Evolutionary conservation across 371 early-diverging fungal genomes (phyloP), one percentile per base, ranked within the genome.

Genomic region (Rhizopus microsporus): DNA sequence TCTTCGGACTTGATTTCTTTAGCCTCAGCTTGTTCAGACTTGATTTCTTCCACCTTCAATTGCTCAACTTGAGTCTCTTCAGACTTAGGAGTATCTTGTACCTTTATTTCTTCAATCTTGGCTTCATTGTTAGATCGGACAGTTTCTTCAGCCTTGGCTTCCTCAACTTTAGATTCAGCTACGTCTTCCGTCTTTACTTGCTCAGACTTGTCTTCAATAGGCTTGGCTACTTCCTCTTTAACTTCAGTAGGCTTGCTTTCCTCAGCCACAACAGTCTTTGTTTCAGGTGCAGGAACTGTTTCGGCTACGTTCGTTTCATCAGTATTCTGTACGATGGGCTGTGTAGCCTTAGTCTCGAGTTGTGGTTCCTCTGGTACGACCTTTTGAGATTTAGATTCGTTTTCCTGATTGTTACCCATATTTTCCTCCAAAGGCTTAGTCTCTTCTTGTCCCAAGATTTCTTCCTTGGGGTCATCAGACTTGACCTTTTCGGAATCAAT

Each of bases 101-200:
- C 46, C 39, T 56, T 48, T 30, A 38, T n/a, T 34, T 55, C 29
- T 33, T 56, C 38, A 31, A 16, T 52, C 2, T 46, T 47, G 4
- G 38, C 35, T 16, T 59, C 35, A 13, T 35, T 46, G 23, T 16
- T 3, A 32, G 50, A 40, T 29, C 31, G 32, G 15, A 15, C 59
- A 29, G 45, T 37, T 7, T 37, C 38, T 37, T 37, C 38, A 37
- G 38, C 38, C 38, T 37, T 16, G 35, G 7, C 34, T 13, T 13
- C 34, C 15, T n/a, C n/a, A 15, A 6, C 42, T 12, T 8, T 31
- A 3, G 4, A 17, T 17, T 59, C 16, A 45, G 34, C 38, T 37
- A 10, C 38, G 0, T 37, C 10, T 37, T 37, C 38, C 23, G 23
- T 23, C 30, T 54, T 34, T 49, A 42, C 43, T 4, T 44, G 56